These are phyloP conservation scores for Globisporangium cylindrosporum DNA, from an alignment of 352 stramenopile genomes.

Conservation along the genomic window DNA sequence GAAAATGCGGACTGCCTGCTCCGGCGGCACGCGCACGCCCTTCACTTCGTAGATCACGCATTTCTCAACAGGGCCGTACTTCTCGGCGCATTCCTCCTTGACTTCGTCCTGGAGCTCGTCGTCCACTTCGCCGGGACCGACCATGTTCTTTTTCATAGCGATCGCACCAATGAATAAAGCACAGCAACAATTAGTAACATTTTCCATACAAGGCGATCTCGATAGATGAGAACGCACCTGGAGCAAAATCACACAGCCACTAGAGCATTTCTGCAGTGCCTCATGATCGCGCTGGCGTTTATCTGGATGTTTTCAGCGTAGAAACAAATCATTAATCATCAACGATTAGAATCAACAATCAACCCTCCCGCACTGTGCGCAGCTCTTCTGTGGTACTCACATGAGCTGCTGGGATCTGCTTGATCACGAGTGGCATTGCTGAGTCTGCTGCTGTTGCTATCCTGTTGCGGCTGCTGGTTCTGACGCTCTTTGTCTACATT, in stretches of 20 bases:
- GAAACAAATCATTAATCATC: background rate
- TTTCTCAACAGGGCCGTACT: slow-evolving; percentile 76
- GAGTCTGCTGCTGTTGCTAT: background rate
- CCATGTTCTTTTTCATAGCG: slow-evolving; percentile 78
- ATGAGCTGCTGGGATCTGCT: slow-evolving; percentile 1
- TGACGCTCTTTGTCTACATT: background rate
- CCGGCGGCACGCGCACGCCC: slow-evolving; percentile 28
- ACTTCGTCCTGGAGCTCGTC: slow-evolving; percentile 86
- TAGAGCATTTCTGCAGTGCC: background rate
- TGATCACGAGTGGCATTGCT: background rate
- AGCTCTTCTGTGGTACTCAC: background rate
- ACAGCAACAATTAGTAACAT: slow-evolving; percentile 6
- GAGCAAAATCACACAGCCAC: slow-evolving; percentile 31
- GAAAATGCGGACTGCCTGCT: slow-evolving; percentile 89
- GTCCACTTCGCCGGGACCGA: slow-evolving; percentile 87
- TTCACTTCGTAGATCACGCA: slow-evolving; percentile 77
- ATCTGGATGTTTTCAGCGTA: background rate
- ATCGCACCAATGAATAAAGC: background rate
- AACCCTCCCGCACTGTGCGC: background rate
- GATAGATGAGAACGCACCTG: slow-evolving; percentile 17
- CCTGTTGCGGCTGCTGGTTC: background rate
- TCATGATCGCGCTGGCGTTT: slow-evolving; percentile 3
- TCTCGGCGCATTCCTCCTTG: slow-evolving; percentile 80
- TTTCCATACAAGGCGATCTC: background rate
- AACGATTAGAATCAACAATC: background rate